Percentiles rank a stretch among this genome's conserved stretches.
Evolutionary conservation across 2,329 filamentous ascomycete species (phyloP).

Genomic region (Atkinsonella hypoxylon): DNA sequence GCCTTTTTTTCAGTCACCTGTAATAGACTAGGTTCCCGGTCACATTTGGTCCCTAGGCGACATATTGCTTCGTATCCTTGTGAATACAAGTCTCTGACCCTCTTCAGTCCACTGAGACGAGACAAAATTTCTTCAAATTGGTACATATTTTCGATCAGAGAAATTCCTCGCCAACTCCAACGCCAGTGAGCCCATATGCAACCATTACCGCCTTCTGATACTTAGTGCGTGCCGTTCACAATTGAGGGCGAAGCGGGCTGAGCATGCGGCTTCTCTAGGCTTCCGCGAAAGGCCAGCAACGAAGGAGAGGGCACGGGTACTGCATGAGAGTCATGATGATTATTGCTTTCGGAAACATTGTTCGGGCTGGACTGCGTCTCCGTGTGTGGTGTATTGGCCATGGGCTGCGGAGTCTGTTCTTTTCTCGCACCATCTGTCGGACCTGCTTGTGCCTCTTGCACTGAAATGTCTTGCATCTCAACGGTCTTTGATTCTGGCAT

Average conservation of each 20-base stretch:
- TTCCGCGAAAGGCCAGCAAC: conserved; percentile 46
- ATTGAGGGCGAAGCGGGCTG: conserved; percentile 18
- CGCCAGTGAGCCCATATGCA: conserved; percentile 5
- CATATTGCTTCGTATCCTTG: not conserved
- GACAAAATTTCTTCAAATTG: not conserved
- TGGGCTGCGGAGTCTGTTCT: not conserved
- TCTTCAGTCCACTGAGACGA: not conserved
- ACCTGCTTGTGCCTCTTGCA: not conserved
- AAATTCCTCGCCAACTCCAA: conserved; percentile 1
- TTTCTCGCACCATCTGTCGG: conserved; percentile 2
- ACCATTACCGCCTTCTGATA: conserved; percentile 8
- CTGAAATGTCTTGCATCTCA: conserved; percentile 17
- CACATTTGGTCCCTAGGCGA: not conserved
- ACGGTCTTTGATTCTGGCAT: conserved; percentile 9
- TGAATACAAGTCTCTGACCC: not conserved
- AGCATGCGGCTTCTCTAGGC: conserved; percentile 42
- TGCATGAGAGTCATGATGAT: conserved; percentile 11
- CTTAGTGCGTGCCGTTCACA: conserved; percentile 18
- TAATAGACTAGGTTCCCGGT: not conserved
- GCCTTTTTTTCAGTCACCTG: no score
- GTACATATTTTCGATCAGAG: not conserved
- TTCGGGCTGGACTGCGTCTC: conserved; percentile 2
- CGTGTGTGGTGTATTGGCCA: not conserved
- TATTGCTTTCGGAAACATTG: conserved; percentile 8
- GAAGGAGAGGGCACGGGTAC: conserved; percentile 25